Percentiles rank a stretch among this genome's conserved stretches.
These are phyloP conservation scores for Fusarium oxysporum DNA, from an alignment of 2,329 filamentous ascomycete genomes.

Conservation along the genomic window DNA sequence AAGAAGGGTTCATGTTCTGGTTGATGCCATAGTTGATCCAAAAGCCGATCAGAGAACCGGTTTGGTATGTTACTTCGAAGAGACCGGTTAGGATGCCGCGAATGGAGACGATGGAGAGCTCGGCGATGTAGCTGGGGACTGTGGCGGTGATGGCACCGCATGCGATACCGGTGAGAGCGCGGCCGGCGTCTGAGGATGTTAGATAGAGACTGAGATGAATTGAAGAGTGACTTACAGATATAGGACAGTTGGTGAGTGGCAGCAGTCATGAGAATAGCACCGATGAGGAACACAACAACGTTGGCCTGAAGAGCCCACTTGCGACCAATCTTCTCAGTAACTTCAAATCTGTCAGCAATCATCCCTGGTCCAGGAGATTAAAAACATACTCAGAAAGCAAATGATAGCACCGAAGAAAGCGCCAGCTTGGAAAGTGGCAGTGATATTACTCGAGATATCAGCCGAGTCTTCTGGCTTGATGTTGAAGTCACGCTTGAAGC, in stretches of 20 bases:
- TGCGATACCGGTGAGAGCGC: slow-evolving; percentile 68
- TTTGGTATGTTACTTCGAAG: slow-evolving; percentile 65
- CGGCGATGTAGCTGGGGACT: slow-evolving; percentile 73
- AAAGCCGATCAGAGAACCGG: slow-evolving; percentile 64
- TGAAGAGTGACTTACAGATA: slow-evolving; percentile 51
- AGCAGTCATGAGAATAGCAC: slow-evolving; percentile 57
- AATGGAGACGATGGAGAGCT: slow-evolving; percentile 68
- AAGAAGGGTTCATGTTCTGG: slow-evolving; percentile 51
- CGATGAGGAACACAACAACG: slow-evolving; percentile 58
- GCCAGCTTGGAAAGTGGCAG: slow-evolving; percentile 60
- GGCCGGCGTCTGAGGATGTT: slow-evolving; percentile 61
- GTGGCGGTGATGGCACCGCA: slow-evolving; percentile 68
- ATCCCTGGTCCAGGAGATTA: fast-evolving
- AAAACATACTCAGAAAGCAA: slow-evolving; percentile 53
- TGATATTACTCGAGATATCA: slow-evolving; percentile 57
- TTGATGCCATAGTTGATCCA: slow-evolving; percentile 61
- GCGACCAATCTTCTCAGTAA: slow-evolving; percentile 62
- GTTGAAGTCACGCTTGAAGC: slow-evolving; percentile 58
- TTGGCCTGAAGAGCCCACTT: slow-evolving; percentile 62
- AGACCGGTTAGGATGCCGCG: slow-evolving; percentile 68
- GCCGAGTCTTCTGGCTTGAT: slow-evolving; percentile 47
- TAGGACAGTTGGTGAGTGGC: slow-evolving; percentile 55
- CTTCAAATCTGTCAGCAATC: slow-evolving; percentile 28
- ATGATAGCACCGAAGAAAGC: slow-evolving; percentile 65
- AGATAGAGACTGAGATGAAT: fast-evolving